Percentiles rank a stretch among this genome's conserved stretches.
These are phyloP conservation scores for Podila minutissima DNA, from an alignment of 192 early-diverging fungal species.

Conservation along the genomic window DNA sequence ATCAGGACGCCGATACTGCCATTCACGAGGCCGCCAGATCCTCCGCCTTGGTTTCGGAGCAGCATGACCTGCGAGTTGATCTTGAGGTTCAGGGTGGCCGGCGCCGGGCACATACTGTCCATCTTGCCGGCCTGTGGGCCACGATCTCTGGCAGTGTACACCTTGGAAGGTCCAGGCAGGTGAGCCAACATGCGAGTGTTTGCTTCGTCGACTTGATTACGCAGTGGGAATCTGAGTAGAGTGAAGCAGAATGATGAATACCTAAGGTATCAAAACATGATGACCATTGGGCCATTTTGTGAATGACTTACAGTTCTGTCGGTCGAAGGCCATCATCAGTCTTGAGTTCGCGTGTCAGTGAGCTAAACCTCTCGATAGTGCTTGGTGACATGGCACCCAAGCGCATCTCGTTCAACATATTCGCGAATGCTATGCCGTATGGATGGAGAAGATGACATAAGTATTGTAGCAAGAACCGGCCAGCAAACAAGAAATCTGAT, in stretches of 20 bases:
- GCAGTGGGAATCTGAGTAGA: slow-evolving; percentile 61
- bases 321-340: slow-evolving; percentile 67
- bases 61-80: slow-evolving; percentile 86
- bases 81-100: slow-evolving; percentile 72
- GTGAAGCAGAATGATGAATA: background rate
- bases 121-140: slow-evolving; percentile 41
- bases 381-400: slow-evolving; percentile 68
- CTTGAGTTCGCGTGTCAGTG: slow-evolving; percentile 56
- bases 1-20: slow-evolving; percentile 73
- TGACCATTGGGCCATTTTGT: background rate
- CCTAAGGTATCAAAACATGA: background rate
- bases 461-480: background rate
- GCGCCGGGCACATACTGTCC: slow-evolving; percentile 68
- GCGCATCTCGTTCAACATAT: slow-evolving; percentile 89
- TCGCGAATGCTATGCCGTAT: slow-evolving; percentile 65
- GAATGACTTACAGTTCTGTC: slow-evolving; percentile 68
- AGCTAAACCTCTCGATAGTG: slow-evolving; percentile 59
- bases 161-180: slow-evolving; percentile 55
- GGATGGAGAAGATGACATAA: background rate
- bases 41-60: slow-evolving; percentile 69
- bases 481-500: background rate
- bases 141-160: slow-evolving; percentile 61
- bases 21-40: slow-evolving; percentile 68
- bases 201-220: slow-evolving; percentile 79
- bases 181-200: slow-evolving; percentile 66